Base-by-base conservation (phyloP, 148 eudicot genomes). In the Selenicereus undatus region DNA sequence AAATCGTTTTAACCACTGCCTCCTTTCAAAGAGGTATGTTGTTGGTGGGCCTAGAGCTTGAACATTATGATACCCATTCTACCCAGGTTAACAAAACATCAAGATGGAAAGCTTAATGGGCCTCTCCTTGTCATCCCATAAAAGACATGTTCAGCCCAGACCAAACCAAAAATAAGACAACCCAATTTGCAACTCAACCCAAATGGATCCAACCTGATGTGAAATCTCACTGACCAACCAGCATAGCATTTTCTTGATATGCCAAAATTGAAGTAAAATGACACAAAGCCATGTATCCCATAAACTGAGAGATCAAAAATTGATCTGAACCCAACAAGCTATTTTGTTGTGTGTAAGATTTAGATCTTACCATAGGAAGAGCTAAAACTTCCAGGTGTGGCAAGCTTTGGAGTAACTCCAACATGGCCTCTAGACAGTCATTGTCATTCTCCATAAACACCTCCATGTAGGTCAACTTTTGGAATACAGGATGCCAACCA, bases 401-500 rank as follows among this genome's bases (percentile, higher is more conserved):
- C 73, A 81, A 81, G 78, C 54, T 30, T 5, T 74, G 82, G 75
- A 91, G 89, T 52, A 89, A 81, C 45, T 88, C 75, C 82, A 85
- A 51, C 65, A 85, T 66, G 42, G 65, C 66, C 45, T 50, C 75
- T 24, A 81, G 27, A 56, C 69, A 48, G 22, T 62, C 76, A 43
- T 80, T 50, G 29, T 79, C 80, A 58, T 77, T 78, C 60, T 60
- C 80, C 75, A 78, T 68, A 73, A 64, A 83, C 80, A 91, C 27
- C 79, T 89, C 89, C 65, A 91, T 83, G 56, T 62, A 79, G 58
- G 86, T 86, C 88, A 91, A 84, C 71, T 88, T 86, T 69, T 75
- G 82, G 77, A 85, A 91, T 24, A 74, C 48, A 39, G 90, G 92
- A 72, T 79, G 81, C 17, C 68, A 66, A 71, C 66, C 83, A 12